Evolutionary conservation across 305 asterid species (phyloP), one percentile per base, ranked within the genome.

Genomic region (Fraxinus angustifolia): DNA sequence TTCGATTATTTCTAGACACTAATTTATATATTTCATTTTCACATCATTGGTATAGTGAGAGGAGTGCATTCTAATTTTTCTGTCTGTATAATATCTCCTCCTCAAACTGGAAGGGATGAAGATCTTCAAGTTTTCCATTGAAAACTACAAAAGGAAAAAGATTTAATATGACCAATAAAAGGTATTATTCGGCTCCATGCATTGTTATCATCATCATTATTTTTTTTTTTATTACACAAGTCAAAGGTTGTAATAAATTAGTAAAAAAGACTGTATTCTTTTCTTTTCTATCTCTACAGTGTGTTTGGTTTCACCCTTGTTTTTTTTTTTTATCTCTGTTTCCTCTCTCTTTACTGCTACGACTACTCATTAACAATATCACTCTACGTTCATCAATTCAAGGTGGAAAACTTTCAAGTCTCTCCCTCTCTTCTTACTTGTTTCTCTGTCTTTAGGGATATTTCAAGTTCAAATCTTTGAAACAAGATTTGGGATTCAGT

Each of bases 301-400:
- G 70, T 76, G 77, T 60, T 85, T 71, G 58, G 42, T 73, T 78
- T 86, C 62, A 34, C 40, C 73, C 38, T 58, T 86, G 80, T 75
- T 48, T 45, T 3, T n/a, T 48, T 48, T 48, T 0, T 14, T 48
- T 48, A 84, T 80, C 21, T 48, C 26, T 45, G 62, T 73, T 65
- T 40, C 23, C 30, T 79, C 84, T 68, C 56, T 68, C 84, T 83
- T 83, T 81, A 67, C 84, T 80, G 82, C 79, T 81, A 73, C 76
- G 72, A 72, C 88, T 81, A 60, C 86, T 83, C 78, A 85, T 83
- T 92, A 79, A 84, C 82, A 89, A 88, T 88, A 88, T 85, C 87
- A 87, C 89, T 84, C 87, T 68, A 67, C 85, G 78, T 82, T 85
- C 85, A 76, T 80, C 77, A 77, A 77, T 82, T 85, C 84, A 76